phyloP scores from a whole-genome alignment of 2,329 filamentous ascomycete species.

The Pseudofabraea citricarpa region DNA sequence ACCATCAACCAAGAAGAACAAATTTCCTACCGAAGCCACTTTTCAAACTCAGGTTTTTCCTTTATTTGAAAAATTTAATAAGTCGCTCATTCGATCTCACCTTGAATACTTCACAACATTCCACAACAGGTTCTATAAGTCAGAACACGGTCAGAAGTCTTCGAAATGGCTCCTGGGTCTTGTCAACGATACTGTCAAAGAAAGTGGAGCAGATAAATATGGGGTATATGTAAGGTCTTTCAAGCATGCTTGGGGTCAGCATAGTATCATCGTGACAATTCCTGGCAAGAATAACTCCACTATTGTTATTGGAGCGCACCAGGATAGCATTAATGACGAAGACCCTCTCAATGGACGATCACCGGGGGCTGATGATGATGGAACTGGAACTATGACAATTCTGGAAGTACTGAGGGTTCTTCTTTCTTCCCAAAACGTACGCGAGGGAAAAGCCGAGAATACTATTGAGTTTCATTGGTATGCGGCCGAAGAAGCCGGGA shows the following conservation, averaged over 20 bases:
- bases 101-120: constrained; percentile 72
- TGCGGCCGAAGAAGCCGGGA: constrained; percentile 78
- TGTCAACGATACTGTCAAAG: constrained; percentile 64
- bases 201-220: constrained; percentile 60
- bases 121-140: constrained; percentile 77
- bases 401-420: constrained; percentile 82
- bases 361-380: constrained; percentile 89
- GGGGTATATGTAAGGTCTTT: constrained; percentile 69
- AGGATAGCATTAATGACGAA: constrained; percentile 77
- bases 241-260: constrained; percentile 77
- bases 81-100: constrained; percentile 68
- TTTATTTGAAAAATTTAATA: constrained; percentile 63
- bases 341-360: constrained; percentile 26
- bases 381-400: constrained; percentile 86
- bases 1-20: constrained; percentile 35
- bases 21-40: constrained; percentile 59
- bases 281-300: constrained; percentile 79
- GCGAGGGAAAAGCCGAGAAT: constrained; percentile 67
- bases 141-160: constrained; percentile 70
- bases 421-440: constrained; percentile 61
- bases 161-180: constrained; percentile 77
- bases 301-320: constrained; percentile 81
- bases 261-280: constrained; percentile 82
- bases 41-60: constrained; percentile 60
- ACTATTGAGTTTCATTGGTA: constrained; percentile 97